Conservation (phyloP, 768 basidiomycete species). For the Steccherinum ochraceum region DNA sequence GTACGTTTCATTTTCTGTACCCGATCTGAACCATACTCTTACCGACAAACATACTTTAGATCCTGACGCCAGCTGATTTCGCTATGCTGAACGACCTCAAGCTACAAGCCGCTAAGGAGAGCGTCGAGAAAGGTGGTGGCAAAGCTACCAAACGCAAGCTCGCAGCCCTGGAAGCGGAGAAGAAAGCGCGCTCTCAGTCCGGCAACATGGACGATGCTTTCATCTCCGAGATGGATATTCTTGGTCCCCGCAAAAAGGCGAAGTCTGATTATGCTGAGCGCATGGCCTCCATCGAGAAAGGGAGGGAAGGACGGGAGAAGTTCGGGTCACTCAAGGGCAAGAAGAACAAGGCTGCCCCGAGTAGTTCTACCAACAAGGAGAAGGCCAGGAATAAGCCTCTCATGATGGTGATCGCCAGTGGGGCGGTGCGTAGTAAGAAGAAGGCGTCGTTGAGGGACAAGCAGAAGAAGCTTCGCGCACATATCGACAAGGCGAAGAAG, state of each 20-base stretch:
- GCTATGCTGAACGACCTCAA: constrained; percentile 85
- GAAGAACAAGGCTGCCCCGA: constrained; percentile 74
- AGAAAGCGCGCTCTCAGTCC: constrained; percentile 42
- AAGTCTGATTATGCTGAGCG: constrained; percentile 94
- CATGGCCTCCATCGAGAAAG: constrained; percentile 85
- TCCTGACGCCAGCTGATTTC: constrained; percentile 96
- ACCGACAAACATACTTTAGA: constrained; percentile 47
- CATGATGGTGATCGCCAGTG: constrained; percentile 86
- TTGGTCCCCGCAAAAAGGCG: constrained; percentile 88
- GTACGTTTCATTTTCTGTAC: constrained; percentile 29
- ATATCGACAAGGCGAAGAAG: constrained; percentile 69
- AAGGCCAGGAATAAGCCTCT: constrained; percentile 92
- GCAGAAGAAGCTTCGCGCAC: constrained; percentile 69
- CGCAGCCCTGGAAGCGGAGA: constrained; percentile 67
- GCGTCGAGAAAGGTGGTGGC: constrained; percentile 65
- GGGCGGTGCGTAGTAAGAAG: constrained; percentile 75
- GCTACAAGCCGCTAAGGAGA: constrained; percentile 67
- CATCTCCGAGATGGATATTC: constrained; percentile 86
- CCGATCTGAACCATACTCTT: background rate
- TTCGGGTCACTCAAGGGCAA: constrained; percentile 89
- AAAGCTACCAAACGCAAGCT: constrained; percentile 85
- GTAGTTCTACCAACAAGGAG: constrained; percentile 87
- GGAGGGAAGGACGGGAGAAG: constrained; percentile 92
- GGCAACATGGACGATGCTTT: constrained; percentile 50
- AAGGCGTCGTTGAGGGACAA: constrained; percentile 78